A percentile compares a stretch with the other conserved stretches of the same genome.
Conservation (phyloP, 2,329 filamentous ascomycete species). For the Ceratocystis cubensis region DNA sequence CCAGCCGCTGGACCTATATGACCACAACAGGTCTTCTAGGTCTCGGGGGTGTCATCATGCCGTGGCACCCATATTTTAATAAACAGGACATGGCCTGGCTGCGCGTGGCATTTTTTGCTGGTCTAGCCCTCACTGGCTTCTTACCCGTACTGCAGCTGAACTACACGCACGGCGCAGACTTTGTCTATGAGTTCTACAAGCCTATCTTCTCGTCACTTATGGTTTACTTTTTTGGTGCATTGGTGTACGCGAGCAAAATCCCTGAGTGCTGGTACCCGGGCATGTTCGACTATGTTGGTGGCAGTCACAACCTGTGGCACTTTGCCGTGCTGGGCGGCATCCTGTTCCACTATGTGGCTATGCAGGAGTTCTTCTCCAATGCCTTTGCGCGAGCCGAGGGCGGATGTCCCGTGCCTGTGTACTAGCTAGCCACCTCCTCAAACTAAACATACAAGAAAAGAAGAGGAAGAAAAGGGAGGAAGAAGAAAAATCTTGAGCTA, state of each 20-base stretch:
- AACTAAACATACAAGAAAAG: background rate
- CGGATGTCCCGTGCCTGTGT: conserved; percentile 43
- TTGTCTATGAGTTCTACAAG: conserved; percentile 81
- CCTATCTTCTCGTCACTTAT: conserved; percentile 71
- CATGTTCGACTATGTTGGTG: conserved; percentile 87
- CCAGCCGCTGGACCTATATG: conserved; percentile 80
- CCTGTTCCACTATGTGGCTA: conserved; percentile 89
- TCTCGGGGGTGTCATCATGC: conserved; percentile 74
- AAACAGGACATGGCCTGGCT: conserved; percentile 83
- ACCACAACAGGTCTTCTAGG: conserved; percentile 67
- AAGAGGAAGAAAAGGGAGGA: background rate
- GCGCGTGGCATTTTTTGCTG: conserved; percentile 82
- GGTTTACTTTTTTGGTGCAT: conserved; percentile 75
- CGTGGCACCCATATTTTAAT: conserved; percentile 95
- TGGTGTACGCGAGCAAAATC: conserved; percentile 81
- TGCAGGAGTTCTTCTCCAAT: conserved; percentile 83
- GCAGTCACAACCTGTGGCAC: conserved; percentile 97
- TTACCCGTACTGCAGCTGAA: conserved; percentile 76
- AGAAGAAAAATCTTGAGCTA: conserved; percentile 7
- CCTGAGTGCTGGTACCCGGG: conserved; percentile 90
- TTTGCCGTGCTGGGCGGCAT: conserved; percentile 88
- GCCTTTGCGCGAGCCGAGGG: conserved; percentile 57
- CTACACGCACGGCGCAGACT: conserved; percentile 61
- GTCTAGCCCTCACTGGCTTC: conserved; percentile 77
- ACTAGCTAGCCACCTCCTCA: conserved; percentile 23